Evolutionary conservation across 2,329 filamentous ascomycete species (phyloP).

Genomic region (Penicillium hesseltinei): DNA sequence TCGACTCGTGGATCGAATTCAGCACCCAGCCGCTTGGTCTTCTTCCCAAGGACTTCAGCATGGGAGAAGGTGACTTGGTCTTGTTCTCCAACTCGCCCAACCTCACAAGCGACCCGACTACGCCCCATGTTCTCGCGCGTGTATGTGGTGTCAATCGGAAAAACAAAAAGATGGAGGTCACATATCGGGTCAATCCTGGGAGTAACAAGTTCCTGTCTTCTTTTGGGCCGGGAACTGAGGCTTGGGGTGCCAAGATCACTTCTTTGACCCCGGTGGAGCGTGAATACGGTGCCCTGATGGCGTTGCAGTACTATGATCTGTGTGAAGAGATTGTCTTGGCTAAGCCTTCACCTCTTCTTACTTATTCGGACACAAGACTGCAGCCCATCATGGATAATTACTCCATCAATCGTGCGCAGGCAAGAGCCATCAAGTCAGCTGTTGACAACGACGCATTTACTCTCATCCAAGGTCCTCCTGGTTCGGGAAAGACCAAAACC

Average conservation of each 20-base stretch:
- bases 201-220: conserved; percentile 59
- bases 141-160: conserved; percentile 79
- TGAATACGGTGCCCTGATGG: conserved; percentile 88
- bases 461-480: conserved; percentile 90
- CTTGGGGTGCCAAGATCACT: conserved; percentile 78
- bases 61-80: conserved; percentile 85
- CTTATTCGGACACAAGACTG: conserved; percentile 73
- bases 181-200: conserved; percentile 74
- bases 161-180: conserved; percentile 76
- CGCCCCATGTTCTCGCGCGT: conserved; percentile 80
- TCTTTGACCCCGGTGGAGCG: conserved; percentile 93
- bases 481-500: conserved; percentile 97
- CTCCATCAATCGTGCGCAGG: conserved; percentile 81
- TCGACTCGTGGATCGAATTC: conserved; percentile 91
- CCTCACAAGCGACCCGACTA: conserved; percentile 64
- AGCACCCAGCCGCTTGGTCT: conserved; percentile 73
- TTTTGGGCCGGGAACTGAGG: conserved; percentile 66
- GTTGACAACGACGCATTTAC: conserved; percentile 97
- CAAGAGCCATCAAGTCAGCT: conserved; percentile 85
- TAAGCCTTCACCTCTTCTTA: conserved; percentile 82
- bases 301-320: conserved; percentile 90
- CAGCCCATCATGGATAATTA: conserved; percentile 71
- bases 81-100: conserved; percentile 72
- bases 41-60: conserved; percentile 67
- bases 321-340: conserved; percentile 89